These are phyloP conservation scores for Hypomontagnella submonticulosa DNA, from an alignment of 495 filamentous ascomycete species.

Conservation along the genomic window DNA sequence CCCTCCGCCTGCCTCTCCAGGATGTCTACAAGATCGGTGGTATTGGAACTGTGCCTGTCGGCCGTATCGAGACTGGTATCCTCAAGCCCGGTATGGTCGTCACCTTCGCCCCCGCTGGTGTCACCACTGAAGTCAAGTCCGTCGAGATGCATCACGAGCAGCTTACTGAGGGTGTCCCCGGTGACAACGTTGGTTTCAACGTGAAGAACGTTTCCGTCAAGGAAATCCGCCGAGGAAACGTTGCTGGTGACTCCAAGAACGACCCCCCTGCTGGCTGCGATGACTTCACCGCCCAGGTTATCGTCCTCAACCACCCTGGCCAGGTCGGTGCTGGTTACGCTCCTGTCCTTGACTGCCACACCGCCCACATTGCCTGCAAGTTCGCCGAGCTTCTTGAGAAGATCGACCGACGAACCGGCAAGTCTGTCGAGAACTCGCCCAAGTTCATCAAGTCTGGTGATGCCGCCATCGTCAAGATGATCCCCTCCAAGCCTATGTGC, in stretches of 20 bases:
- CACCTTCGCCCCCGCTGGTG: conserved; percentile 94
- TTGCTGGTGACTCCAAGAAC: conserved; percentile 99
- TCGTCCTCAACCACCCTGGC: conserved; percentile 99
- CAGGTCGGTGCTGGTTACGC: conserved; percentile 99
- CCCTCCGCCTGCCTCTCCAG: conserved; percentile 99
- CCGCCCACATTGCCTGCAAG: conserved; percentile 99
- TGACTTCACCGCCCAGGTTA: conserved; percentile 99
- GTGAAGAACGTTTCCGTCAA: conserved; percentile 99
- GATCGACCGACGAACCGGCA: conserved; percentile 99
- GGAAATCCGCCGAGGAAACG: conserved; percentile 99
- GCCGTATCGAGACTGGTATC: conserved; percentile 99
- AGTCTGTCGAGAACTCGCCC: conserved; percentile 87
- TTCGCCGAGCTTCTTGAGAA: conserved; percentile 98
- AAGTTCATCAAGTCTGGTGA: conserved; percentile 99
- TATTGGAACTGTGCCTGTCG: conserved; percentile 99
- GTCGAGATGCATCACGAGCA: conserved; percentile 99
- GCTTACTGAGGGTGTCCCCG: conserved; percentile 93
- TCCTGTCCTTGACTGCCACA: conserved; percentile 99
- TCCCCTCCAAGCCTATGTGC: conserved; percentile 99
- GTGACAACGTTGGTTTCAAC: conserved; percentile 99
- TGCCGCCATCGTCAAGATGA: conserved; percentile 99
- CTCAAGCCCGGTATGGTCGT: conserved; percentile 99
- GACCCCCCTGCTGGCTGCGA: conserved; percentile 90
- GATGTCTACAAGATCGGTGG: conserved; percentile 99
- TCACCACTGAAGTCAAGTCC: conserved; percentile 99